Conservation (phyloP, 2,329 filamentous ascomycete genomes). For the Nemania abortiva region DNA sequence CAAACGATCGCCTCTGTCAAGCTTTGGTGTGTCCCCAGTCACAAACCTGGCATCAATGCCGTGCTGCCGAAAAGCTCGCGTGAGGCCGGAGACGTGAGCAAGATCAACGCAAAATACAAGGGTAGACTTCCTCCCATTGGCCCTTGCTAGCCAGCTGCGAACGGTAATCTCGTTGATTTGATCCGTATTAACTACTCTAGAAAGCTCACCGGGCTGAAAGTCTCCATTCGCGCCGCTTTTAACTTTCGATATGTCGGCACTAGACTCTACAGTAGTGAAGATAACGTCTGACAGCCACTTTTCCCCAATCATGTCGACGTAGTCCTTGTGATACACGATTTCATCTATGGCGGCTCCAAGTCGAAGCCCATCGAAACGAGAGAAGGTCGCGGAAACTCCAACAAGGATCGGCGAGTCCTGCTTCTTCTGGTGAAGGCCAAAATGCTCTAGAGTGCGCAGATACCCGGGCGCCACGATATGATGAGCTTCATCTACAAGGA, state of each 20-base stretch:
- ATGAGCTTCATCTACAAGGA: slow-evolving; percentile 96
- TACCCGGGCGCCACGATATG: slow-evolving; percentile 92
- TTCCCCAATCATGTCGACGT: slow-evolving; percentile 75
- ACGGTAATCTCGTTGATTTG: slow-evolving; percentile 87
- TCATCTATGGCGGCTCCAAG: slow-evolving; percentile 90
- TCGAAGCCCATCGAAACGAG: slow-evolving; percentile 83
- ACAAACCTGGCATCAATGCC: slow-evolving; percentile 88
- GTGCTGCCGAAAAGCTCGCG: slow-evolving; percentile 78
- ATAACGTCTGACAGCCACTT: slow-evolving; percentile 93
- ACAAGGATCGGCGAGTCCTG: slow-evolving; percentile 76
- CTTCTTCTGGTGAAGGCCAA: slow-evolving; percentile 69
- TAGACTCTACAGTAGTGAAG: slow-evolving; percentile 91
- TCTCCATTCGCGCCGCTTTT: slow-evolving; percentile 76
- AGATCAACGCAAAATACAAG: slow-evolving; percentile 95
- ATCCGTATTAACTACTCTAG: slow-evolving; percentile 83
- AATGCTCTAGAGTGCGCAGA: slow-evolving; percentile 79
- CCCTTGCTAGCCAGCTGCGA: slow-evolving; percentile 85
- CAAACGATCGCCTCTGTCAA: slow-evolving; percentile 76
- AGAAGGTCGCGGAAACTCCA: slow-evolving; percentile 87
- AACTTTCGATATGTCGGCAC: slow-evolving; percentile 81
- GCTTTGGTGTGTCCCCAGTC: slow-evolving; percentile 81
- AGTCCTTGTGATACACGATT: slow-evolving; percentile 92
- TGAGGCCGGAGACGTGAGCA: slow-evolving; percentile 81
- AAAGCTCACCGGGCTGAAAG: slow-evolving; percentile 83
- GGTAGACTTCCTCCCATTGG: slow-evolving; percentile 80